These are phyloP conservation scores for Orbilia brochopaga DNA, from an alignment of 2,329 filamentous ascomycete genomes.

Conservation along the genomic window DNA sequence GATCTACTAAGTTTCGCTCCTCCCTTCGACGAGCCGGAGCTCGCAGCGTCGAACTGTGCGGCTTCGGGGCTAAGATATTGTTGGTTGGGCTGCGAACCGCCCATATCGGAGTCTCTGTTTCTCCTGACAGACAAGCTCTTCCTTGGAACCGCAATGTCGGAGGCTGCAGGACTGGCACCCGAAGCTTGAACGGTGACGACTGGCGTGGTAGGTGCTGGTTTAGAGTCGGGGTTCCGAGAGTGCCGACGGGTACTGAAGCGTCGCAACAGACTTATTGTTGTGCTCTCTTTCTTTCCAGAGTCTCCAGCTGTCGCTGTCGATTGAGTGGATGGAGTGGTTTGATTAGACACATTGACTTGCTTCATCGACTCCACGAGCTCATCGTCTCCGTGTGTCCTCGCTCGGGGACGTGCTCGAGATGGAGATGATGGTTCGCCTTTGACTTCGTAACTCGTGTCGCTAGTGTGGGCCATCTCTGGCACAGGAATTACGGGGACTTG, in stretches of 20 bases:
- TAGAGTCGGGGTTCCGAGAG: slow-evolving; percentile 66
- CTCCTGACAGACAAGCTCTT: slow-evolving; percentile 88
- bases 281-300: slow-evolving; percentile 80
- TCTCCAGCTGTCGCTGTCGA: slow-evolving; percentile 60
- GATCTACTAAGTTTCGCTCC: slow-evolving; percentile 79
- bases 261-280: slow-evolving; percentile 80
- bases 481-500: slow-evolving; percentile 76
- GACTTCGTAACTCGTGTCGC: slow-evolving; percentile 82
- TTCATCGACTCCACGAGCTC: slow-evolving; percentile 78
- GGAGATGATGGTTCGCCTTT: slow-evolving; percentile 61
- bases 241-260: slow-evolving; percentile 87
- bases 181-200: slow-evolving; percentile 77
- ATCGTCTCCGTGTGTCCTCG: slow-evolving; percentile 92
- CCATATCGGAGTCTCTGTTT: slow-evolving; percentile 65
- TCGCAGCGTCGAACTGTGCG: slow-evolving; percentile 64
- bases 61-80: slow-evolving; percentile 77
- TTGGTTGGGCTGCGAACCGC: slow-evolving; percentile 71
- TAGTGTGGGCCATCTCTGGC: slow-evolving; percentile 87
- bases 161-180: slow-evolving; percentile 66
- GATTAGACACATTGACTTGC: slow-evolving; percentile 65
- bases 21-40: slow-evolving; percentile 61
- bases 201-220: slow-evolving; percentile 72
- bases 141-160: slow-evolving; percentile 64
- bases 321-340: slow-evolving; percentile 63
- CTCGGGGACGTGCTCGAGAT: slow-evolving; percentile 80